Conservation (phyloP, 495 filamentous ascomycete genomes). For the Sphaerosporella brunnea region DNA sequence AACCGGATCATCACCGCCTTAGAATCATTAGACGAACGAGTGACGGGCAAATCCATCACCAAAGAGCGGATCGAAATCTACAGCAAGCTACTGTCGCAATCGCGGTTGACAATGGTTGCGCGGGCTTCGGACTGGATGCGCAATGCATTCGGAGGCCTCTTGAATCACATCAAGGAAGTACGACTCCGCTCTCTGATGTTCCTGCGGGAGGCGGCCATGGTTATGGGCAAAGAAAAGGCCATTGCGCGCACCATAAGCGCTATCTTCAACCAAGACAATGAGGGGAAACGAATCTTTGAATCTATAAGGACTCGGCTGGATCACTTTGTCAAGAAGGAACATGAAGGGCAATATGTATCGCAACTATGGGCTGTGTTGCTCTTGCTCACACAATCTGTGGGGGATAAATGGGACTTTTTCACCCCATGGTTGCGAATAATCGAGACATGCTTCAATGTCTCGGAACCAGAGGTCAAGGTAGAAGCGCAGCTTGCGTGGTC, state of each 20-base stretch:
- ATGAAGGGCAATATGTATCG: conserved; percentile 55
- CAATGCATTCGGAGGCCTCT: conserved; percentile 62
- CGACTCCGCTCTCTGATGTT: conserved; percentile 53
- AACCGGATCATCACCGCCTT: conserved; percentile 49
- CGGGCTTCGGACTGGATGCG: conserved; percentile 52
- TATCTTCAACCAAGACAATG: conserved; percentile 42
- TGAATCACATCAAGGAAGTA: conserved; percentile 60
- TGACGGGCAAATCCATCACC: conserved; percentile 60
- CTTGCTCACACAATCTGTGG: conserved; percentile 41
- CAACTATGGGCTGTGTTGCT: conserved; percentile 74
- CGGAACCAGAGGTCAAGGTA: conserved; percentile 48
- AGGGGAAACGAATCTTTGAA: conserved; percentile 42
- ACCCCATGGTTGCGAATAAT: conserved; percentile 57
- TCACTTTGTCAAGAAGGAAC: conserved; percentile 43
- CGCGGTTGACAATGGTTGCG: conserved; percentile 43
- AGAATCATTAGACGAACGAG: conserved; percentile 48
- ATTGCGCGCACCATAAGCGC: conserved; percentile 47
- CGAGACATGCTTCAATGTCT: conserved; percentile 68
- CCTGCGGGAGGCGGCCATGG: conserved; percentile 46
- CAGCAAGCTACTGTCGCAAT: conserved; percentile 50
- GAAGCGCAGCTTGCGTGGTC: conserved; percentile 74
- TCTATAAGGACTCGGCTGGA: conserved; percentile 48
- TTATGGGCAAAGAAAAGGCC: conserved; percentile 44
- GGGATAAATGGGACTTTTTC: conserved; percentile 58
- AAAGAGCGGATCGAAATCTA: conserved; percentile 60